These are phyloP conservation scores for Senna tora DNA, from an alignment of 306 rosid genomes.

Conservation along the genomic window DNA sequence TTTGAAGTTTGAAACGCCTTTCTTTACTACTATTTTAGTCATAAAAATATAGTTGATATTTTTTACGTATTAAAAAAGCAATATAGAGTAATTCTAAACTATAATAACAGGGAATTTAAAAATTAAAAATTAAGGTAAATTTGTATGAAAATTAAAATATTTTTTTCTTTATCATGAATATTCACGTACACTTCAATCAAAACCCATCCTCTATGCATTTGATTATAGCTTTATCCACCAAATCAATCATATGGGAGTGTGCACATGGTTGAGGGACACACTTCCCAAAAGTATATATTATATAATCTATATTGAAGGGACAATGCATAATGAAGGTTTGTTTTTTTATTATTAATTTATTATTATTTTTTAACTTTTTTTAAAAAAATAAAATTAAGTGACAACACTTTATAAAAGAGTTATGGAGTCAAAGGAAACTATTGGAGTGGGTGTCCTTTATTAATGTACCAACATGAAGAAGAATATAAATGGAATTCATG, in stretches of 20 bases:
- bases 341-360: too few species aligned
- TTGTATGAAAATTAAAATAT: too few species aligned
- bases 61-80: too few species aligned
- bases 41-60: too few species aligned
- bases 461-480: not conserved
- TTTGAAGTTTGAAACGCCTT: too few species aligned
- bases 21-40: too few species aligned
- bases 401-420: slow-evolving; percentile 17
- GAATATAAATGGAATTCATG: slow-evolving; percentile 26
- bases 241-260: not conserved
- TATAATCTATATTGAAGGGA: slow-evolving; percentile 12
- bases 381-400: slow-evolving; percentile 12
- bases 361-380: too few species aligned
- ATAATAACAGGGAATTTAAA: too few species aligned
- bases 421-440: slow-evolving; percentile 34
- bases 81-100: too few species aligned
- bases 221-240: not conserved
- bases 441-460: slow-evolving; percentile 35
- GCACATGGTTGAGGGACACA: slow-evolving; percentile 38
- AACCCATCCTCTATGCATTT: slow-evolving; percentile 2
- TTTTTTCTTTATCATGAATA: too few species aligned
- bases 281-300: slow-evolving; percentile 32
- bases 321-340: not conserved
- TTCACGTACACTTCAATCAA: not conserved
- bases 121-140: too few species aligned